These are phyloP conservation scores for Epithele typhae DNA, from an alignment of 768 basidiomycete species.

Conservation along the genomic window DNA sequence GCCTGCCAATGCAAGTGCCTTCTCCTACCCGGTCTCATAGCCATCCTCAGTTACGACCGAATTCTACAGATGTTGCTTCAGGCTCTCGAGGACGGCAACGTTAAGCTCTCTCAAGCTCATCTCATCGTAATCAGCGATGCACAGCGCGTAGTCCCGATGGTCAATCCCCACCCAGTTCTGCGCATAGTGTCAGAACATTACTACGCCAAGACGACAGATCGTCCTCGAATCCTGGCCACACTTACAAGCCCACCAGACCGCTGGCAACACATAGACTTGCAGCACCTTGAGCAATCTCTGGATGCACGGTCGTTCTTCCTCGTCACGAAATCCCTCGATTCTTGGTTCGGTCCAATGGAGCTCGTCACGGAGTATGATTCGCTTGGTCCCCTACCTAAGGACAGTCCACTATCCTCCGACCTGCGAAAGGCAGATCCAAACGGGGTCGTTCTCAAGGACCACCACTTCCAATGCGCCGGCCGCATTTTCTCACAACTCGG, in stretches of 20 bases:
- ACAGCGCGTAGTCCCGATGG: slow-evolving; percentile 30
- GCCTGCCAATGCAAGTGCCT: slow-evolving; percentile 38
- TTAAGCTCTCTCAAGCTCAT: slow-evolving; percentile 41
- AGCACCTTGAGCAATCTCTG: slow-evolving; percentile 7
- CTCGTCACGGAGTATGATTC: slow-evolving; percentile 50
- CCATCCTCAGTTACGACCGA: neutral
- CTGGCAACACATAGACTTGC: slow-evolving; percentile 8
- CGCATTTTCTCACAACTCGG: slow-evolving; percentile 53
- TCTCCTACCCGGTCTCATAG: no score
- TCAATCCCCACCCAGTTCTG: slow-evolving; percentile 33
- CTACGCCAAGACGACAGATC: slow-evolving; percentile 13
- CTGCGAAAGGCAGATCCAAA: slow-evolving; percentile 41
- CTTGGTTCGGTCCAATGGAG: slow-evolving; percentile 7
- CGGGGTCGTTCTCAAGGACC: slow-evolving; percentile 34
- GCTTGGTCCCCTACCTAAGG: slow-evolving; percentile 25
- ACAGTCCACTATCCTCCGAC: slow-evolving; percentile 42
- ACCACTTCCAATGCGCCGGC: slow-evolving; percentile 44
- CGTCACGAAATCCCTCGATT: neutral
- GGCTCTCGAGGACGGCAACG: slow-evolving; percentile 32
- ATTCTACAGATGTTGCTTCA: slow-evolving; percentile 35
- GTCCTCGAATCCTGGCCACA: slow-evolving; percentile 6
- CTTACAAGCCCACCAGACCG: slow-evolving; percentile 9
- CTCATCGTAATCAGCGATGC: slow-evolving; percentile 42
- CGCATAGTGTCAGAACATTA: slow-evolving; percentile 46
- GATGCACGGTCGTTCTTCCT: slow-evolving; percentile 8